phyloP scores from a whole-genome alignment of 2,329 filamentous ascomycete genomes.

The Cladophialophora yegresii region DNA sequence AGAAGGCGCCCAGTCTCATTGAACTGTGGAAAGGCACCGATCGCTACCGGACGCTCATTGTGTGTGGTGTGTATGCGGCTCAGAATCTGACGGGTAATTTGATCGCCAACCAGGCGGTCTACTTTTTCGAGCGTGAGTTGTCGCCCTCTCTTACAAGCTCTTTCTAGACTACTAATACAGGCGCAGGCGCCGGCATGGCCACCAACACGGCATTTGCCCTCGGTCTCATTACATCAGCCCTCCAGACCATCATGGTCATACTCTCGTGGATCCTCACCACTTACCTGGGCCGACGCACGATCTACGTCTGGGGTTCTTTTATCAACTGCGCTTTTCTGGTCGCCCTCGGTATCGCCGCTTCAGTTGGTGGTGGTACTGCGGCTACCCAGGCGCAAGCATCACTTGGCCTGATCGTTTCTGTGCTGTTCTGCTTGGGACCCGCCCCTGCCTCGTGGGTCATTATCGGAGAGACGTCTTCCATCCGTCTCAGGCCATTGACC shows the following conservation, averaged over 20 bases:
- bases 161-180: constrained; percentile 40
- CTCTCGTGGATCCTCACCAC: constrained; percentile 67
- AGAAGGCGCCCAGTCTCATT: constrained; percentile 38
- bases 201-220: constrained; percentile 60
- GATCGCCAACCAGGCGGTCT: constrained; percentile 64
- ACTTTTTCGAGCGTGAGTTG: constrained; percentile 55
- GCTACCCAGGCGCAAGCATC: constrained; percentile 60
- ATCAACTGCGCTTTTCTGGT: constrained; percentile 59
- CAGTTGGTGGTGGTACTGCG: constrained; percentile 47
- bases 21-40: constrained; percentile 43
- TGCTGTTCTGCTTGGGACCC: constrained; percentile 64
- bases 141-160: constrained; percentile 24
- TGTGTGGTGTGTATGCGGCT: constrained; percentile 40
- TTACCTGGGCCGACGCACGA: constrained; percentile 64
- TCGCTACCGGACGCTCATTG: constrained; percentile 40
- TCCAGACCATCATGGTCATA: constrained; percentile 65
- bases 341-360: constrained; percentile 61
- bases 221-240: constrained; percentile 65
- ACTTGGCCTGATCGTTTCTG: constrained; percentile 65
- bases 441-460: constrained; percentile 68
- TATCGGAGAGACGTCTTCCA: constrained; percentile 66
- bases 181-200: constrained; percentile 62
- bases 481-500: constrained; percentile 65
- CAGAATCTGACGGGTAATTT: constrained; percentile 62
- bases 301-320: constrained; percentile 63